Conservation (phyloP, 345 rosid species). For the Eucalyptus albens region DNA sequence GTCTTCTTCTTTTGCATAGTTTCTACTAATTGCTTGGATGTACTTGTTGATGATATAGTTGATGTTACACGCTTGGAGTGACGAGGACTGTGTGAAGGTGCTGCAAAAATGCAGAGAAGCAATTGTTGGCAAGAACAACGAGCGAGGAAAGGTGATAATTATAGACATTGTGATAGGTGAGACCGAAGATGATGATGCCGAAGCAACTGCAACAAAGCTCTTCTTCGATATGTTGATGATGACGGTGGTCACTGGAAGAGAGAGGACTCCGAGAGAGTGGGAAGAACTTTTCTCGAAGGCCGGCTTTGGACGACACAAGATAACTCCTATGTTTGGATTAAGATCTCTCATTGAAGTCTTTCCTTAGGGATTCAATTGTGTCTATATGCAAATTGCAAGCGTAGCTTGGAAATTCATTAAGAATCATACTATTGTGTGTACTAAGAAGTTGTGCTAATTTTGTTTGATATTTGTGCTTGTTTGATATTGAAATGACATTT, state of each 20-base stretch:
- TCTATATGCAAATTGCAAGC: neutral
- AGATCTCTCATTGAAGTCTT: constrained; percentile 29
- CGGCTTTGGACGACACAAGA: constrained; percentile 17
- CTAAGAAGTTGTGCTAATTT: neutral
- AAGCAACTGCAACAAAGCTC: constrained; percentile 11
- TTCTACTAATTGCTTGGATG: neutral
- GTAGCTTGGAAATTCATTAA: neutral
- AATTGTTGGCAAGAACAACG: neutral
- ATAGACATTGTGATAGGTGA: constrained; percentile 4
- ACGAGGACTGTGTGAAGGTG: constrained; percentile 32
- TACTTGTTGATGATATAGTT: neutral
- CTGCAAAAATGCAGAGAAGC: constrained; percentile 26
- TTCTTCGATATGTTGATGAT: constrained; percentile 30
- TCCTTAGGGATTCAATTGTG: neutral
- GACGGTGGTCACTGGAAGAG: constrained; percentile 6
- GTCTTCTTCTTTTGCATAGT: neutral
- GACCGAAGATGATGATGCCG: neutral
- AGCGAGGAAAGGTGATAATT: constrained; percentile 1
- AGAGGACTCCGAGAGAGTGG: constrained; percentile 23
- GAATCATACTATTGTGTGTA: neutral
- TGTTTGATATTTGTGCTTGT: neutral
- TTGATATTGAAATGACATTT: neutral
- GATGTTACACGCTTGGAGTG: constrained; percentile 21
- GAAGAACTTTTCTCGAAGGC: constrained; percentile 8
- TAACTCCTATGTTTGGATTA: constrained; percentile 13